Percentiles rank a stretch among this genome's conserved stretches.
phyloP scores from a whole-genome alignment of 2,329 filamentous ascomycete genomes.

The Neonectria magnoliae region DNA sequence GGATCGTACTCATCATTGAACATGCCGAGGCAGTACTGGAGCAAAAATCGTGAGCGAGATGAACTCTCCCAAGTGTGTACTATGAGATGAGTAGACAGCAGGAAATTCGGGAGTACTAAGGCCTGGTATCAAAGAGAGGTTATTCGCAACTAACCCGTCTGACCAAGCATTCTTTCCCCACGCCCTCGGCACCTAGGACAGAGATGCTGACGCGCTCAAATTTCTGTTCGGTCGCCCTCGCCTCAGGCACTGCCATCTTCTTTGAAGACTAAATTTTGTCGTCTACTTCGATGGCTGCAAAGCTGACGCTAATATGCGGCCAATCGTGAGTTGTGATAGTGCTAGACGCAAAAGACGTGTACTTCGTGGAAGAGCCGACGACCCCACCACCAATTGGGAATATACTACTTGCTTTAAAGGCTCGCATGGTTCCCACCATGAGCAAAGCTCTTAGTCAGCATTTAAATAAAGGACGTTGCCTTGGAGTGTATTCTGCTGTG shows the following conservation, averaged over 20 bases:
- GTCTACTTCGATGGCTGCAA: not conserved
- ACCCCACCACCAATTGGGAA: not conserved
- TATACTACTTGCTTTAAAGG: conserved; percentile 6
- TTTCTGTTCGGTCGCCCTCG: conserved; percentile 8
- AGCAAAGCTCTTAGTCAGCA: conserved; percentile 36
- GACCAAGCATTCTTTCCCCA: conserved; percentile 36
- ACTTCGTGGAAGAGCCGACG: not conserved
- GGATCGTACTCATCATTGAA: not conserved
- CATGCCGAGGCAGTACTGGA: not conserved
- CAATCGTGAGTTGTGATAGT: not conserved
- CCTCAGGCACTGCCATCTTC: not conserved
- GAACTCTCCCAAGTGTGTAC: not conserved
- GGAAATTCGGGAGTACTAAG: not conserved
- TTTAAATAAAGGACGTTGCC: too few relatives aligned
- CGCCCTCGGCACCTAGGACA: conserved; percentile 26
- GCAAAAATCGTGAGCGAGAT: not conserved
- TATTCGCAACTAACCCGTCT: conserved; percentile 27
- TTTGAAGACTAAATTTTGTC: too few relatives aligned
- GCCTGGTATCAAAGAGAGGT: not conserved
- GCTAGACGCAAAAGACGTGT: not conserved
- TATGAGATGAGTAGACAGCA: not conserved
- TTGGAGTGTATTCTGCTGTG: not conserved
- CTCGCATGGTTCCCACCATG: conserved; percentile 20
- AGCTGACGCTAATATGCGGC: not conserved
- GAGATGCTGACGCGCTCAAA: conserved; percentile 27